Conservation (phyloP, 768 basidiomycete genomes). For the Nidularia pulvinata region DNA sequence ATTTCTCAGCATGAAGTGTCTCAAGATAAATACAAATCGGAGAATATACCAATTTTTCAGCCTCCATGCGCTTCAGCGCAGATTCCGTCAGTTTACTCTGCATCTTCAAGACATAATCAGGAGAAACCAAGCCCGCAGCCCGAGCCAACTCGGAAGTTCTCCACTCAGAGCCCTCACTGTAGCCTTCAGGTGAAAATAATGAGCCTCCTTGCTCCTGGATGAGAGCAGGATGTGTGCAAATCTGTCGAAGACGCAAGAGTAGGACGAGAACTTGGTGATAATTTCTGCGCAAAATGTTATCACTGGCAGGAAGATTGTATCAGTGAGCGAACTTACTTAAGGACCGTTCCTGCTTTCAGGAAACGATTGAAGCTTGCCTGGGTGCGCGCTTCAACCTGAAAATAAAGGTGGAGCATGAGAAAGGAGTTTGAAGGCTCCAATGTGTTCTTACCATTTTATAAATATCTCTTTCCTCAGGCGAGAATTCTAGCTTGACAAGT, state of each 20-base stretch:
- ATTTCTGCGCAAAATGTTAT: conserved; percentile 20
- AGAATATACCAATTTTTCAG: conserved; percentile 36
- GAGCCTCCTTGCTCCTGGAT: conserved; percentile 56
- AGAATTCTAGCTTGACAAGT: conserved; percentile 54
- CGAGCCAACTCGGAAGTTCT: conserved; percentile 41
- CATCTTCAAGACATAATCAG: conserved; percentile 50
- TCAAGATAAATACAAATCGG: not conserved
- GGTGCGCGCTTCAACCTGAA: conserved; percentile 44
- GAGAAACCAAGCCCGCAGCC: conserved; percentile 38
- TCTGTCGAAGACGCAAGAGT: conserved; percentile 57
- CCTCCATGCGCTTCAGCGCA: conserved; percentile 40
- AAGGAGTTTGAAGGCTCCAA: not conserved
- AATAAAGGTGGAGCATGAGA: not conserved
- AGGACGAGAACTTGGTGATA: conserved; percentile 54
- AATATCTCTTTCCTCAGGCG: conserved; percentile 59
- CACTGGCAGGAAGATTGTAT: not conserved
- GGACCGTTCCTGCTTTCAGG: conserved; percentile 60
- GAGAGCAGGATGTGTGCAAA: conserved; percentile 68
- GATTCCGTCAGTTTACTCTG: conserved; percentile 41
- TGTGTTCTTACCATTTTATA: conserved; percentile 44
- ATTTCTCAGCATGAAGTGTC: not conserved
- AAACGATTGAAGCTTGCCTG: conserved; percentile 68
- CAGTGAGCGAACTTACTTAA: conserved; percentile 33
- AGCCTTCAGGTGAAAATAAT: conserved; percentile 37
- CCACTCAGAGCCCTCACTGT: conserved; percentile 24